These are phyloP conservation scores for Crepidotus variabilis DNA, from an alignment of 768 basidiomycete species.

Conservation along the genomic window DNA sequence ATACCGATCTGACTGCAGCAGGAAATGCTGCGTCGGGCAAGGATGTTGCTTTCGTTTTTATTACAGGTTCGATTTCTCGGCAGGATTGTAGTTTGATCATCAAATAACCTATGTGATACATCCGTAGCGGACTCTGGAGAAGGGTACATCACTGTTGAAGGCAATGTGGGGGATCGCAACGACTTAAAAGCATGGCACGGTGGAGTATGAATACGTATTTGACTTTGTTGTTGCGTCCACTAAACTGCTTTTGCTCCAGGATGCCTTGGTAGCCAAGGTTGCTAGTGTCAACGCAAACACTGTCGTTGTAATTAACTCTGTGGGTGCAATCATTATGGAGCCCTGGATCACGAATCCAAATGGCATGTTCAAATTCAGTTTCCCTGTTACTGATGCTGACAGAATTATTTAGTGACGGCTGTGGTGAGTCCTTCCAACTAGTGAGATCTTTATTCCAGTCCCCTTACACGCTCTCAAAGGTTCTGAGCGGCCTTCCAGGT, in stretches of 20 bases:
- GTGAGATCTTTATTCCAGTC: not conserved
- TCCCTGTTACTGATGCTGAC: not conserved
- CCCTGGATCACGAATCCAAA: slow-evolving; percentile 56
- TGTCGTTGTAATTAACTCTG: slow-evolving; percentile 64
- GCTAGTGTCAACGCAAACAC: slow-evolving; percentile 55
- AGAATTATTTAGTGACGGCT: slow-evolving; percentile 26
- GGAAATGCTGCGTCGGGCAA: slow-evolving; percentile 39
- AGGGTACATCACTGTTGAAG: slow-evolving; percentile 42
- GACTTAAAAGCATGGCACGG: slow-evolving; percentile 47
- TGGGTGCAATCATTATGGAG: slow-evolving; percentile 57
- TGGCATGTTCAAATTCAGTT: slow-evolving; percentile 19
- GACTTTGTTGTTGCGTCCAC: not conserved
- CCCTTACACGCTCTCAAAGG: slow-evolving; percentile 16
- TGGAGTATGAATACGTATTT: slow-evolving; percentile 27
- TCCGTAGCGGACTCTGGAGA: slow-evolving; percentile 37
- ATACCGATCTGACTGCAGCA: slow-evolving; percentile 46
- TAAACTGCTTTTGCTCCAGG: slow-evolving; percentile 17
- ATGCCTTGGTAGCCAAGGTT: slow-evolving; percentile 45
- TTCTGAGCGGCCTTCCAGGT: slow-evolving; percentile 56
- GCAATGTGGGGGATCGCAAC: slow-evolving; percentile 54
- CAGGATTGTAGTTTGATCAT: not conserved
- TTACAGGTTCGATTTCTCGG: slow-evolving; percentile 31
- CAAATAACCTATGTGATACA: not conserved
- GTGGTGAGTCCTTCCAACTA: slow-evolving; percentile 22
- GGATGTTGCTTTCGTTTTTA: slow-evolving; percentile 50